Evolutionary conservation across 2,329 filamentous ascomycete genomes (phyloP).

Genomic region (Ceratocystis smalleyi): DNA sequence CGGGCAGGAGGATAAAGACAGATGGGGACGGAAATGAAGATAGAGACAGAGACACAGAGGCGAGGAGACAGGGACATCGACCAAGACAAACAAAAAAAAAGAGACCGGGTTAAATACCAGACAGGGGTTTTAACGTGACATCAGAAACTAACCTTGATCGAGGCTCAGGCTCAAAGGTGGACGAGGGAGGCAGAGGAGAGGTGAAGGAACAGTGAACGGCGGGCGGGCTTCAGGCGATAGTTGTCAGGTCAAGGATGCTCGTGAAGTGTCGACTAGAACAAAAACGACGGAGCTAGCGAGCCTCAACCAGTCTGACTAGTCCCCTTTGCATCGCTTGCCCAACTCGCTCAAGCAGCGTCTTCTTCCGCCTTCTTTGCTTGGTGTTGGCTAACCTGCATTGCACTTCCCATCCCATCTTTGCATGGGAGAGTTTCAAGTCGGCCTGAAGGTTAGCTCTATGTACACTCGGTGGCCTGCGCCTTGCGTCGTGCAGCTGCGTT

Average conservation of each 20-base stretch:
- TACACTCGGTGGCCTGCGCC: too few relatives aligned
- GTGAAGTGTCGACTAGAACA: too few relatives aligned
- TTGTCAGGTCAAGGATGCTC: too few relatives aligned
- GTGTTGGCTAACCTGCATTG: background rate
- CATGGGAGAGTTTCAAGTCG: background rate
- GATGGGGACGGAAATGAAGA: too few relatives aligned
- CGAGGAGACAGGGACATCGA: background rate
- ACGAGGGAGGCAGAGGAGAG: background rate
- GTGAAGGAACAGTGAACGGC: background rate
- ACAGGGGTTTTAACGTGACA: background rate
- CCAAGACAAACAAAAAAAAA: background rate
- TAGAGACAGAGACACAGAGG: too few relatives aligned
- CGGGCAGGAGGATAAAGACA: background rate
- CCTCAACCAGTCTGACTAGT: too few relatives aligned
- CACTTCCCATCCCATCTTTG: background rate
- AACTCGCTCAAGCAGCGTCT: too few relatives aligned
- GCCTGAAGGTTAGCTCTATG: background rate
- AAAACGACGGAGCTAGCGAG: too few relatives aligned
- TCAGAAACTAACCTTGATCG: background rate
- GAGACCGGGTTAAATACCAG: background rate
- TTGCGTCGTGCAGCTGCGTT: background rate
- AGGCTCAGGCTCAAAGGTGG: background rate
- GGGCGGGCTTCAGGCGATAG: too few relatives aligned
- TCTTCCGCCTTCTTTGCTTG: too few relatives aligned
- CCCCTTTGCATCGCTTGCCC: too few relatives aligned